These are phyloP conservation scores for Pterocarpus santalinus DNA, from an alignment of 306 rosid species.

Conservation along the genomic window DNA sequence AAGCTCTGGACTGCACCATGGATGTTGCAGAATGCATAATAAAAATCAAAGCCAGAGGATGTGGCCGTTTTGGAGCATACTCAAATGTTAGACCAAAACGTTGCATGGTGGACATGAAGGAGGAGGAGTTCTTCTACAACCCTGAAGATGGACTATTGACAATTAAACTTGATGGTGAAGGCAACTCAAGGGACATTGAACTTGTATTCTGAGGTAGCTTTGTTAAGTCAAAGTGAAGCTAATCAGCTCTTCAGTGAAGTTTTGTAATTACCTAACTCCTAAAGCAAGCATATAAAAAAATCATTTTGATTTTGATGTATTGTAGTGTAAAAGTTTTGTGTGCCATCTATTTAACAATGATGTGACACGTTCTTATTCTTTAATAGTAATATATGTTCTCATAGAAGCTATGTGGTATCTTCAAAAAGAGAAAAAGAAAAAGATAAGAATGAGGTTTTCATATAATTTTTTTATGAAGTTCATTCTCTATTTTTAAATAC, in stretches of 20 bases:
- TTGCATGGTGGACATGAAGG: slow-evolving; percentile 64
- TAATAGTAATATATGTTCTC: background rate
- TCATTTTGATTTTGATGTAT: background rate
- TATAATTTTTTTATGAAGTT: too few species aligned
- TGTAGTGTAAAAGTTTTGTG: background rate
- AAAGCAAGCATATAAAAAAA: background rate
- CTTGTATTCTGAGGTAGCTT: slow-evolving; percentile 47
- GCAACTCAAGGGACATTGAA: slow-evolving; percentile 58
- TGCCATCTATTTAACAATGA: background rate
- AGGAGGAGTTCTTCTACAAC: slow-evolving; percentile 61
- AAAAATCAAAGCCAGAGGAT: slow-evolving; percentile 59
- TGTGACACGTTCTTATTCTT: background rate
- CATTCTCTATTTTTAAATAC: too few species aligned
- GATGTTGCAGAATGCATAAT: slow-evolving; percentile 46
- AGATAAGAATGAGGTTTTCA: too few species aligned
- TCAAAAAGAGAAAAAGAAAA: too few species aligned
- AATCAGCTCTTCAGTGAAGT: background rate
- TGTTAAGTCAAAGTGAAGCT: background rate
- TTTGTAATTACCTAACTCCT: background rate
- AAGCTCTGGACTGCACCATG: slow-evolving; percentile 51
- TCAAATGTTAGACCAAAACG: slow-evolving; percentile 62
- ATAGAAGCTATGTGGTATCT: too few species aligned
- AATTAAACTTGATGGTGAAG: slow-evolving; percentile 57
- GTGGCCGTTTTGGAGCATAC: slow-evolving; percentile 74
- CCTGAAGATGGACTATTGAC: slow-evolving; percentile 59